A percentile compares a stretch with the other conserved stretches of the same genome.
Conservation (phyloP, 129 eudicot genomes). For the Sambucus nigra region DNA sequence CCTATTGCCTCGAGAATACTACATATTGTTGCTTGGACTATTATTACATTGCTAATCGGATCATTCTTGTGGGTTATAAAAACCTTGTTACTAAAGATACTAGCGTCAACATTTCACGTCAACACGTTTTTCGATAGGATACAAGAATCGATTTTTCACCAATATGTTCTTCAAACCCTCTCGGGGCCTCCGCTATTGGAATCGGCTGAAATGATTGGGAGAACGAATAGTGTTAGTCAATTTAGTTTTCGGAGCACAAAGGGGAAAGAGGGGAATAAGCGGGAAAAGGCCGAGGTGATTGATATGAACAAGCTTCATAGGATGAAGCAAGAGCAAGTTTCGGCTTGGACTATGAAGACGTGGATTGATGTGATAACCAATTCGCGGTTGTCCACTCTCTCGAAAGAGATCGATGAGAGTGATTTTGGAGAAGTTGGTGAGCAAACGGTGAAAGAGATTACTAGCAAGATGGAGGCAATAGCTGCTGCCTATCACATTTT, state of each 20-base stretch:
- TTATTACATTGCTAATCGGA: conserved; percentile 61
- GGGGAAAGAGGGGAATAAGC: conserved; percentile 24
- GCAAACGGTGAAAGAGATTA: conserved; percentile 58
- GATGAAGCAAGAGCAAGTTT: conserved; percentile 81
- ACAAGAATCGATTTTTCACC: conserved; percentile 84
- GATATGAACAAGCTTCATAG: conserved; percentile 67
- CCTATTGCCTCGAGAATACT: conserved; percentile 13
- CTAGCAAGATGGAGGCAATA: conserved; percentile 76
- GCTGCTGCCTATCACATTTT: conserved; percentile 88
- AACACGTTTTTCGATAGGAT: conserved; percentile 85
- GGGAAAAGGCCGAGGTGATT: conserved; percentile 53
- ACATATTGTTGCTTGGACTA: conserved; percentile 59
- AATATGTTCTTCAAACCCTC: conserved; percentile 56
- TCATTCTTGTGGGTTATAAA: conserved; percentile 68
- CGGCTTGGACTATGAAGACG: conserved; percentile 91
- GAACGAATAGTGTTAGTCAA: conserved; percentile 34
- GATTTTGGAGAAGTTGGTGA: conserved; percentile 49
- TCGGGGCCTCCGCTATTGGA: conserved; percentile 79
- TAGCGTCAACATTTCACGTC: conserved; percentile 80
- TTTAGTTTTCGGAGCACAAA: conserved; percentile 49
- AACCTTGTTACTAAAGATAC: conserved; percentile 58
- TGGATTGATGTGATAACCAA: conserved; percentile 59
- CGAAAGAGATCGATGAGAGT: conserved; percentile 54
- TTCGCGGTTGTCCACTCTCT: conserved; percentile 71
- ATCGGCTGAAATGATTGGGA: conserved; percentile 26